A percentile compares a stretch with the other conserved stretches of the same genome.
These are phyloP conservation scores for Chlorophyllum brunneum DNA, from an alignment of 768 basidiomycete genomes.

Conservation along the genomic window DNA sequence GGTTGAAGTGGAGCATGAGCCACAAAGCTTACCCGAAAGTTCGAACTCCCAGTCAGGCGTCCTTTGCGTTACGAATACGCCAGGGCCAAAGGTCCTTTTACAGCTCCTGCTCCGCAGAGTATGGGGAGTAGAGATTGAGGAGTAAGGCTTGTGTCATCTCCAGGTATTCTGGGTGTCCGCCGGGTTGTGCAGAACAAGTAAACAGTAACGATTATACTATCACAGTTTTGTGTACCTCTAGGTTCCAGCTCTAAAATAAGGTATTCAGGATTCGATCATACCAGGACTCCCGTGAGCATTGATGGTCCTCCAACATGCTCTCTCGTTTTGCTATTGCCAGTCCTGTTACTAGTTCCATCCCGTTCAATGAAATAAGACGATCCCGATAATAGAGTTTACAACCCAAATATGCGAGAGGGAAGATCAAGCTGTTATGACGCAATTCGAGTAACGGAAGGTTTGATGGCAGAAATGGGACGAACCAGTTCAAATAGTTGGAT, in stretches of 20 bases:
- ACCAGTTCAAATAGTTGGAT: conserved; percentile 29
- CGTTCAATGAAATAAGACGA: conserved; percentile 16
- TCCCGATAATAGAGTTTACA: conserved; percentile 25
- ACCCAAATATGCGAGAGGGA: conserved; percentile 22
- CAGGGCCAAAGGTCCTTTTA: conserved; percentile 49
- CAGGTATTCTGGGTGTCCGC: neutral
- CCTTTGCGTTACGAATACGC: conserved; percentile 52
- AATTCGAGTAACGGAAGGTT: neutral
- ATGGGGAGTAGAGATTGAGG: conserved; percentile 12
- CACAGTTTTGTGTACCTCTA: no score
- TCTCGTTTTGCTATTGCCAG: conserved; percentile 19
- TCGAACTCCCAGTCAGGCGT: conserved; percentile 28
- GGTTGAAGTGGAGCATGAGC: conserved; percentile 41
- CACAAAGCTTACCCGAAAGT: neutral
- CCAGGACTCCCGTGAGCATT: neutral
- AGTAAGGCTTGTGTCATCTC: neutral
- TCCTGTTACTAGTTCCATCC: conserved; percentile 23
- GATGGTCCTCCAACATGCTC: neutral
- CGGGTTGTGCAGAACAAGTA: no score
- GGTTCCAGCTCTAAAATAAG: conserved; percentile 20
- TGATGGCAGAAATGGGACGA: conserved; percentile 5
- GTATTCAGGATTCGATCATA: conserved; percentile 22
- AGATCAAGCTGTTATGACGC: conserved; percentile 19
- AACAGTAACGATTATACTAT: neutral
- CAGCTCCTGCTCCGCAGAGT: conserved; percentile 13